These are phyloP conservation scores for Cladosporium sp. DNA, from an alignment of 2,329 filamentous ascomycete species.

Conservation along the genomic window DNA sequence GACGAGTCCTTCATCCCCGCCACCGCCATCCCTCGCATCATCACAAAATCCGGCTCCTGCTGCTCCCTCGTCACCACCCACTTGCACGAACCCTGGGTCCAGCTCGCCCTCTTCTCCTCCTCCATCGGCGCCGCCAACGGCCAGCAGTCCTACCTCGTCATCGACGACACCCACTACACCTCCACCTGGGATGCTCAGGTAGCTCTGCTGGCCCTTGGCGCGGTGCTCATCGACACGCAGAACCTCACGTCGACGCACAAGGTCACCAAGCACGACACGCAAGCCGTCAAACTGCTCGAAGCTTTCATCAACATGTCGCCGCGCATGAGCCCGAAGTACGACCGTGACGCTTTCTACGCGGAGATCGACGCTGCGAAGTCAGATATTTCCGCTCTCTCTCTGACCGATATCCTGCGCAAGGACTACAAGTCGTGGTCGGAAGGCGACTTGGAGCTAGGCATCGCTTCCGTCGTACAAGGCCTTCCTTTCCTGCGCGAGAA, in stretches of 20 bases:
- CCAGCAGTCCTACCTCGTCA: constrained; percentile 41
- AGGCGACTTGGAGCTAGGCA: constrained; percentile 59
- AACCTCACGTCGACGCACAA: constrained; percentile 62
- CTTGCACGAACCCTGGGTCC: constrained; percentile 59
- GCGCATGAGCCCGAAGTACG: constrained; percentile 47
- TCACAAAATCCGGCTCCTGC: constrained; percentile 71
- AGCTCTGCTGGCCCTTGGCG: constrained; percentile 66
- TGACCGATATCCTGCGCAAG: constrained; percentile 72
- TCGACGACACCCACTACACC: constrained; percentile 39
- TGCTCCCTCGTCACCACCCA: constrained; percentile 67
- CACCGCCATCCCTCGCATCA: constrained; percentile 57
- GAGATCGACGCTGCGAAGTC: constrained; percentile 65
- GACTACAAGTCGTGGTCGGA: constrained; percentile 82
- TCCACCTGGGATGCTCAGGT: constrained; percentile 57
- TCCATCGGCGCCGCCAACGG: constrained; percentile 41
- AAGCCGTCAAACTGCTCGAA: constrained; percentile 61
- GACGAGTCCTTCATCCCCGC: constrained; percentile 62
- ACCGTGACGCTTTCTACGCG: constrained; percentile 58
- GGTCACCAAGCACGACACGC: constrained; percentile 61
- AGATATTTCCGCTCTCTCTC: constrained; percentile 60
- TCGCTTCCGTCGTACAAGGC: constrained; percentile 64
- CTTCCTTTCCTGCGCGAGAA: constrained; percentile 55
- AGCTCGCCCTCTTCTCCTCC: constrained; percentile 44
- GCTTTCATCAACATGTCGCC: constrained; percentile 46
- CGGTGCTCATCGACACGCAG: constrained; percentile 72